A percentile compares a stretch with the other conserved stretches of the same genome.
These are phyloP conservation scores for Globisporangium orthogonon DNA, from an alignment of 352 stramenopile genomes.

Conservation along the genomic window DNA sequence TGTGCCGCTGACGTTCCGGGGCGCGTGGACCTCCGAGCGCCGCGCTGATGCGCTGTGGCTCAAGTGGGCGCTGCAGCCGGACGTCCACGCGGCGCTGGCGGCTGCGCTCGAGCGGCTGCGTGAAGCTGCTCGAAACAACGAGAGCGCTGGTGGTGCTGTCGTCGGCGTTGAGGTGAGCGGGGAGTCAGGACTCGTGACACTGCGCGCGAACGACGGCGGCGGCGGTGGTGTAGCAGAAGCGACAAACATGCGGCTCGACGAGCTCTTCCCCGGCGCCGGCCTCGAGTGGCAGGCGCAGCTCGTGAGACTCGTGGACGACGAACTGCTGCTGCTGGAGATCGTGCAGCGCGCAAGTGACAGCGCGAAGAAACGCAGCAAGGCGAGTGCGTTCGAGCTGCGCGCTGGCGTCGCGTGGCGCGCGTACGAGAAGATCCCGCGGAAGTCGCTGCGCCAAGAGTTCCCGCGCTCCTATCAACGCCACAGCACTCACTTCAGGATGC, in stretches of 20 bases:
- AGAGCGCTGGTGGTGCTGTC: too few relatives aligned
- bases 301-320: constrained; percentile 15
- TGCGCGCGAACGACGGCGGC: not conserved
- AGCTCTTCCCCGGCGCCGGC: constrained; percentile 21
- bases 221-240: not conserved
- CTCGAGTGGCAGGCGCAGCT: constrained; percentile 12
- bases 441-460: not conserved
- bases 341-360: not conserved
- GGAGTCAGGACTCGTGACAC: not conserved
- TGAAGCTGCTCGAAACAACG: not conserved
- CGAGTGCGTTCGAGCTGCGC: constrained; percentile 19
- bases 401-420: constrained; percentile 29
- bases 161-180: not conserved
- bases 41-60: constrained; percentile 11
- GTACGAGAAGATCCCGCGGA: constrained; percentile 16
- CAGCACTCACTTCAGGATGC: constrained; percentile 20
- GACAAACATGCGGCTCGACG: constrained; percentile 8
- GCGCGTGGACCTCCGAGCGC: constrained; percentile 3
- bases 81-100: not conserved
- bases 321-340: constrained; percentile 35
- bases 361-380: not conserved
- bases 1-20: constrained; percentile 12
- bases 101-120: not conserved
- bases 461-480: constrained; percentile 7
- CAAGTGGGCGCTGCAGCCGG: not conserved